These are phyloP conservation scores for Botrytis galanthina DNA, from an alignment of 2,329 filamentous ascomycete genomes.

Conservation along the genomic window DNA sequence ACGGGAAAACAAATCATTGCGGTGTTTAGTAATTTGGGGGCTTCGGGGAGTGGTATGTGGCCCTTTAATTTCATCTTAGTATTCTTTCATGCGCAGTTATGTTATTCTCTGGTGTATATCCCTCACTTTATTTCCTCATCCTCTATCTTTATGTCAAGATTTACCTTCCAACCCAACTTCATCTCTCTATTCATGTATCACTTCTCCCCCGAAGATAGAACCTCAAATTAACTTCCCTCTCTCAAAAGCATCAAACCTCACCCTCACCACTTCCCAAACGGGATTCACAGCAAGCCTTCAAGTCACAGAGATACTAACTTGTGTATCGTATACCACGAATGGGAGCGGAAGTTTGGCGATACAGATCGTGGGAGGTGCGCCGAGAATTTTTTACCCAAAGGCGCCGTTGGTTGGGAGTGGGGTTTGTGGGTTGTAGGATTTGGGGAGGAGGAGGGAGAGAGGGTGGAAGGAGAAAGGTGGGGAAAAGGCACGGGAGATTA, in stretches of 20 bases:
- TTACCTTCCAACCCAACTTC: rapidly evolving
- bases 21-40: slow-evolving; percentile 44
- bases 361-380: slow-evolving; percentile 44
- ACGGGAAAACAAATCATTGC: slow-evolving; percentile 32
- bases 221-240: background rate
- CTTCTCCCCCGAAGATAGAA: too few relatives aligned
- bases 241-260: background rate
- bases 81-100: background rate
- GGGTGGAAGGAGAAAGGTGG: background rate
- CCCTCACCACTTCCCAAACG: slow-evolving; percentile 40
- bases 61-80: background rate
- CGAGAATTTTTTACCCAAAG: slow-evolving; percentile 44
- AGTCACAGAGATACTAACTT: slow-evolving; percentile 46
- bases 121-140: rapidly evolving
- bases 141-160: rapidly evolving
- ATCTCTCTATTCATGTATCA: too few relatives aligned
- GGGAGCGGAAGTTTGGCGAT: slow-evolving; percentile 45
- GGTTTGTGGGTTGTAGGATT: slow-evolving; percentile 10
- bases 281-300: slow-evolving; percentile 41
- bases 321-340: slow-evolving; percentile 44
- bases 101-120: background rate
- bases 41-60: slow-evolving; percentile 16
- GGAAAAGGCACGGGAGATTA: too few relatives aligned
- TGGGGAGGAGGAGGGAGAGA: rapidly evolving
- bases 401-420: slow-evolving; percentile 12